These are phyloP conservation scores for Solanum arcanum DNA, from an alignment of 257 asterid species.

Conservation along the genomic window DNA sequence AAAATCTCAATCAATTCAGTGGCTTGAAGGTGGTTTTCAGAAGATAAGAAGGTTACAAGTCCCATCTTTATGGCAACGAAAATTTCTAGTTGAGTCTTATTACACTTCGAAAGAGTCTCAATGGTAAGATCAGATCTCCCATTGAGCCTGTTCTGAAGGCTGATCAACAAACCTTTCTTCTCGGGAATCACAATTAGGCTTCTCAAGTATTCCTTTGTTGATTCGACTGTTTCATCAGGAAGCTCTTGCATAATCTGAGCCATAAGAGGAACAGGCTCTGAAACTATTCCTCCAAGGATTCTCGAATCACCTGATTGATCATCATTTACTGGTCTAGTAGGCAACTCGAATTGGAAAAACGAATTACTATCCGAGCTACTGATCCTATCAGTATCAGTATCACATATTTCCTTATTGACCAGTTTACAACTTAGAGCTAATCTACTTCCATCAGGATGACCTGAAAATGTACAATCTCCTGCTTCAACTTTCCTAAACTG, in stretches of 20 bases:
- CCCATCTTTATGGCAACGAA: conserved; percentile 66
- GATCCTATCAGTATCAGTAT: conserved; percentile 41
- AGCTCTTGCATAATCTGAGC: conserved; percentile 67
- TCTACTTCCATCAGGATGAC: conserved; percentile 34
- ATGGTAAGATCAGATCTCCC: conserved; percentile 41
- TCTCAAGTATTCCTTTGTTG: conserved; percentile 54
- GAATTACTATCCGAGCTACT: conserved; percentile 62
- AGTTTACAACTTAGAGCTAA: conserved; percentile 29
- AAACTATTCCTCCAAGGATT: conserved; percentile 61
- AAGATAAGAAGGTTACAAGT: conserved; percentile 37
- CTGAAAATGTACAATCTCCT: conserved; percentile 47
- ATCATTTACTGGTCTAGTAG: conserved; percentile 54
- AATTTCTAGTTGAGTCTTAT: conserved; percentile 57
- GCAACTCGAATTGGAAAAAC: conserved; percentile 71
- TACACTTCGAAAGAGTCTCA: conserved; percentile 70
- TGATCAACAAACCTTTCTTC: conserved; percentile 39
- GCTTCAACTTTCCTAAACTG: conserved; percentile 74
- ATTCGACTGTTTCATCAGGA: conserved; percentile 59
- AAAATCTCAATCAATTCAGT: conserved; percentile 64
- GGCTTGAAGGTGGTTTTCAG: conserved; percentile 25
- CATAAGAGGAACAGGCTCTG: conserved; percentile 54
- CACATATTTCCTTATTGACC: conserved; percentile 31
- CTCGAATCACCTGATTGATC: conserved; percentile 52
- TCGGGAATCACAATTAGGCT: conserved; percentile 20
- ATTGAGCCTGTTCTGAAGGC: conserved; percentile 56